Evolutionary conservation across 306 rosid genomes (phyloP), one percentile per base, ranked within the genome.

Genomic region (Inga leiocalycina): DNA sequence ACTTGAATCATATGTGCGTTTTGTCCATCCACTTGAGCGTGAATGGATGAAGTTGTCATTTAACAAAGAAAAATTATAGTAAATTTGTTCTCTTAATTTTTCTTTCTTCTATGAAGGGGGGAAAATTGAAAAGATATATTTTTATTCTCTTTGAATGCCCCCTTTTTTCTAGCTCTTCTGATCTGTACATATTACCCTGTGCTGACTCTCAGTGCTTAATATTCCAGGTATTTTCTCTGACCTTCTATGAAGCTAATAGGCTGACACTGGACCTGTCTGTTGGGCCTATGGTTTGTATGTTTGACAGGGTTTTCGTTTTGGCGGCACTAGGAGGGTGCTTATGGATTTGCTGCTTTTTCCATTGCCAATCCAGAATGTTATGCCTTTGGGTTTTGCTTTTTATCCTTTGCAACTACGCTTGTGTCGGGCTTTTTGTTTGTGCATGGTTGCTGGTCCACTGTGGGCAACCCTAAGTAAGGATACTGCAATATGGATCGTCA

Each of bases 161-260:
- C 13, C 80, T 72, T 19, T 65, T 73, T 77, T 80, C 56, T 80
- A 73, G 71, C 77, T 76, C 80, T 82, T 80, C 48, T 46, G 54
- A 62, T 83, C 37, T 39, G 35, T 51, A 65, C 71, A 32, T 82
- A 76, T 69, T 81, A 78, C 82, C 78, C 84, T 84, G 80, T 61
- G 84, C 97, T 92, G 92, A 94, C 94, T 83, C 80, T 84, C 80
- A 76, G 79, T 93, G 89, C 95, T 92, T 79, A 72, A 88, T 90
- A 89, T 96, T 95, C 94, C 99, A 93, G 99, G 98, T 96, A 96
- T 92, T 94, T 92, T 93, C 94, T 96, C 90, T 96, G 97, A 96
- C 97, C 93, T 90, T 94, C 95, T 91, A 87, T 91, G 92, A 89
- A 91, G 98, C 89, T 93, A 85, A 92, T 90, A 85, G 85, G 97